A percentile compares a stretch with the other conserved stretches of the same genome.
Conservation (phyloP, 2,329 filamentous ascomycete genomes). For the Pseudogymnoascus sp. region DNA sequence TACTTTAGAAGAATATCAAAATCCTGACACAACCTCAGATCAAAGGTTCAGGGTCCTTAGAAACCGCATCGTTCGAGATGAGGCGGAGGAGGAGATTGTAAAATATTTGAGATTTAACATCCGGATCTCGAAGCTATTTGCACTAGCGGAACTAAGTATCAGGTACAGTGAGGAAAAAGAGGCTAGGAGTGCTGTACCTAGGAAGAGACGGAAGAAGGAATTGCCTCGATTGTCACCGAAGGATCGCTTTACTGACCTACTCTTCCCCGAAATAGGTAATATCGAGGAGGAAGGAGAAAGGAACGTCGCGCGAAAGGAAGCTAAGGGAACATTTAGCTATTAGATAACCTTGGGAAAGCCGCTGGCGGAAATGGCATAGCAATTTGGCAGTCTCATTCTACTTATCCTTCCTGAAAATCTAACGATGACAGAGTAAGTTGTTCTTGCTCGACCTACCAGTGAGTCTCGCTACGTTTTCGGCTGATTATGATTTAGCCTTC, state of each 20-base stretch:
- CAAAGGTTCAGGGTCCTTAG: too few species aligned
- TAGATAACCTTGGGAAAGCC: neutral
- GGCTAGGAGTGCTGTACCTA: neutral
- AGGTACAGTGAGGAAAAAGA: neutral
- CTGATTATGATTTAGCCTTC: conserved; percentile 2
- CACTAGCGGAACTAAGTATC: too few species aligned
- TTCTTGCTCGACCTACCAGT: neutral
- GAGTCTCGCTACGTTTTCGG: neutral
- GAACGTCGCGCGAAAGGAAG: neutral
- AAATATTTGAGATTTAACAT: too few species aligned
- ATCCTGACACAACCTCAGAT: too few species aligned
- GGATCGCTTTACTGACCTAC: neutral
- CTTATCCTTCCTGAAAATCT: neutral
- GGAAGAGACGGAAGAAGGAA: neutral
- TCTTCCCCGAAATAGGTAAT: neutral
- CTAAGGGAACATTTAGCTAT: conserved; percentile 1
- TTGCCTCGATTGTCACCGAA: neutral
- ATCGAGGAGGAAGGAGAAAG: neutral
- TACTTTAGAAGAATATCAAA: too few species aligned
- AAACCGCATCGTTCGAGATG: too few species aligned
- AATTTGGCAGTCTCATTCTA: neutral
- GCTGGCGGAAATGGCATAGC: neutral
- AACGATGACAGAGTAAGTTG: neutral
- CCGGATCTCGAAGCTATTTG: too few species aligned
- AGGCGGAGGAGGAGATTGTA: too few species aligned